Evolutionary conservation across 495 filamentous ascomycete genomes (phyloP).

Genomic region (Lepidopterella palustris): DNA sequence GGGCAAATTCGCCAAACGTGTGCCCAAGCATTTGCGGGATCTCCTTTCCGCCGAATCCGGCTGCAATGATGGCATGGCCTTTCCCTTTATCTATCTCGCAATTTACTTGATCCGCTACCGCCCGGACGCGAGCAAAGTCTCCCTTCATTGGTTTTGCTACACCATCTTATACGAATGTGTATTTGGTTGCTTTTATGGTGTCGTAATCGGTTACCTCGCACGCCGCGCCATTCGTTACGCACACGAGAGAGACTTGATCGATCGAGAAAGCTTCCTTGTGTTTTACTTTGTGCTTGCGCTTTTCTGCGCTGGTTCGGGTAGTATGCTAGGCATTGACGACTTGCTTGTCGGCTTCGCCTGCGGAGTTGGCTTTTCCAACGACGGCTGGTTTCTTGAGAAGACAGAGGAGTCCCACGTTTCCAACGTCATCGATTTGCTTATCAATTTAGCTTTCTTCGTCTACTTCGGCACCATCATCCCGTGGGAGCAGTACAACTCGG

Average conservation of each 20-base stretch:
- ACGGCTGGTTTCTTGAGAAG: slow-evolving; percentile 98
- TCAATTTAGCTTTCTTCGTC: slow-evolving; percentile 98
- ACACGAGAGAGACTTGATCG: slow-evolving; percentile 79
- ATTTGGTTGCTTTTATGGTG: slow-evolving; percentile 84
- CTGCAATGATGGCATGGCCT: slow-evolving; percentile 99
- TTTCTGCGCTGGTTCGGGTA: slow-evolving; percentile 92
- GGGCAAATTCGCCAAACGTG: slow-evolving; percentile 95
- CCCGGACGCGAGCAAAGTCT: slow-evolving; percentile 58
- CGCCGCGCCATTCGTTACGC: slow-evolving; percentile 87
- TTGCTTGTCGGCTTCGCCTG: slow-evolving; percentile 92
- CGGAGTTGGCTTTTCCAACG: slow-evolving; percentile 96
- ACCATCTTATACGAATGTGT: slow-evolving; percentile 96
- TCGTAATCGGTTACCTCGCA: slow-evolving; percentile 78
- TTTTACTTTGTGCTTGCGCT: slow-evolving; percentile 98
- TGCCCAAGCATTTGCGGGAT: slow-evolving; percentile 95
- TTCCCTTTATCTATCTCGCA: slow-evolving; percentile 93
- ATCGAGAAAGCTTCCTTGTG: slow-evolving; percentile 93
- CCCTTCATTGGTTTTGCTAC: slow-evolving; percentile 81
- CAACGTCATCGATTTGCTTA: slow-evolving; percentile 95
- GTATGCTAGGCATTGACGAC: slow-evolving; percentile 88
- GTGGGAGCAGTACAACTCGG: slow-evolving; percentile 78
- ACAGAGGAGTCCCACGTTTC: slow-evolving; percentile 98
- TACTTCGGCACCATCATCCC: slow-evolving; percentile 97
- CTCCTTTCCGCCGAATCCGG: slow-evolving; percentile 94
- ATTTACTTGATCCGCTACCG: slow-evolving; percentile 81